Base-by-base conservation (phyloP, 805 yeast genomes). In the Metschnikowia cerradonensis region DNA sequence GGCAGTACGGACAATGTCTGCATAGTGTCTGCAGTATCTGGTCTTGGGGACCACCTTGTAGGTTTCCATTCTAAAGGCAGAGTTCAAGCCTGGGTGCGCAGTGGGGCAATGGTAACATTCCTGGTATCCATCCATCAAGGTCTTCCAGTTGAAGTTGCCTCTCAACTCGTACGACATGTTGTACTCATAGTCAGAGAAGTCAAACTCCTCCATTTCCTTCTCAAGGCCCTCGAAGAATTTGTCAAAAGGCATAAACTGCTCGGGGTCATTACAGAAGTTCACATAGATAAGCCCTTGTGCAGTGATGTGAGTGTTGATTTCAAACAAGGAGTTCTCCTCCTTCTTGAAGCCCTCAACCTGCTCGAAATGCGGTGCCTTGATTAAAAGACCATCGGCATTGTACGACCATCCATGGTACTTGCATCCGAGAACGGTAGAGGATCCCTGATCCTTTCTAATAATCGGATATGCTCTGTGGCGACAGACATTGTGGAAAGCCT, bases 101-200 rank as follows among this genome's bases (percentile, higher is more conserved):
- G 85, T 81, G 40, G 86, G 86, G 63, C 86, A 81, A 63, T 81
- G 86, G 66, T 81, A 81, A 58, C 86, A 81, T 65, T 81, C 86
- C 67, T 81, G 84, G 66, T 81, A 81, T 7, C 86, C 85, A 58
- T 81, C 86, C 84, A 81, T 80, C 53, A 81, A 70, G 4, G 86
- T 81, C 59, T 81, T 81, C 86, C 86, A 81, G 67, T 81, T 81
- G 70, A 81, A 81, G 59, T 78, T 68, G 46, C 86, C 86, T 56
- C 80, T 84, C 41, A 81, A 71, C 61, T 81, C 85, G 57, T 81
- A 81, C 14, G 83, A 77, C 84, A 81, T 80, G 65, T 81, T 80
- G 66, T 80, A 81, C 56, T 81, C 84, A 58, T 81, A 81, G 62
- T 81, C 85, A 31, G 71, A 65, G 59, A 81, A 81, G 61, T 81